Evolutionary conservation across 331 rosid species (phyloP), one percentile per base, ranked within the genome.

Genomic region (Rosa hybrid): DNA sequence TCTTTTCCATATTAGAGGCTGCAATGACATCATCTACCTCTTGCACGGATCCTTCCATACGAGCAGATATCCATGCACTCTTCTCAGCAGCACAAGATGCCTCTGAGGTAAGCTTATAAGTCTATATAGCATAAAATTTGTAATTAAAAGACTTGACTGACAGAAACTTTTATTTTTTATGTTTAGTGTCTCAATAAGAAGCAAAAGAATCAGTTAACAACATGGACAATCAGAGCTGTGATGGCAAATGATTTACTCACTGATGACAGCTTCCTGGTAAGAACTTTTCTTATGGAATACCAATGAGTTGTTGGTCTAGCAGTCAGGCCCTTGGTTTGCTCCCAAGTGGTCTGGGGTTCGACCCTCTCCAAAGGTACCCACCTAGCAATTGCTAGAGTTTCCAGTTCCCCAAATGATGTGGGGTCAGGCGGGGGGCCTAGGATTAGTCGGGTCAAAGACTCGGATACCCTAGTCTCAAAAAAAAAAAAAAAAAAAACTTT

Each of bases 201-300:
- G 92, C 98, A 93, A 85, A 89, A 82, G 87, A 91, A 91, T 89
- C 91, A 89, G 57, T 82, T 96, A 75, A 81, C 81, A 9, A 76
- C 90, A 8, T 93, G 97, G 98, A 87, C 84, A 27, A 73, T 91
- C 75, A 76, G 27, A 74, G 90, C 92, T 46, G 96, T 96, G 81
- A 85, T 90, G 72, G 97, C 96, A 56, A 96, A 87, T 78, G 94
- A 96, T 84, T 86, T 96, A 46, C 81, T 80, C 69, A 96, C 98
- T 0, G 97, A 96, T 69, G 99, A 96, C 83, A 91, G 98, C 88
- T 96, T 96, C 89, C 90, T 91, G 98, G 96, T 91, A 86, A 42
- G 94, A 71, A 68, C 74, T 78, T 75, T 82, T 50, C 41, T 49
- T 53, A 72, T 46, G 7, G 67, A 12, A 30, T 25, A 72, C 39